A percentile compares a stretch with the other conserved stretches of the same genome.
These are phyloP conservation scores for Phytophthora europaea DNA, from an alignment of 352 stramenopile genomes.

Conservation along the genomic window DNA sequence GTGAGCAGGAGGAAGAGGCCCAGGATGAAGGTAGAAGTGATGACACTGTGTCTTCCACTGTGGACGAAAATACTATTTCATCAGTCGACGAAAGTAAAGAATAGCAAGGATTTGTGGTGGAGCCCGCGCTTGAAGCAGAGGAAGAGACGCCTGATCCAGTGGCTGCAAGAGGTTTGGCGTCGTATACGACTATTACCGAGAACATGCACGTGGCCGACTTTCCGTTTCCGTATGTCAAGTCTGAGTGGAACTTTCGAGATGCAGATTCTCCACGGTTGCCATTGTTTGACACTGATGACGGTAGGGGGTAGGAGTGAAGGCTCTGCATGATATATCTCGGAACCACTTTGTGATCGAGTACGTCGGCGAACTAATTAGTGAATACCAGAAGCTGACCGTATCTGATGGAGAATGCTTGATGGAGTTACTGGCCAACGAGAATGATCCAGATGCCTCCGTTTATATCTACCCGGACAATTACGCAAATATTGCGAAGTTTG, in stretches of 20 bases:
- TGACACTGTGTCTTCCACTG: no score
- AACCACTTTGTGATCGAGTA: neutral
- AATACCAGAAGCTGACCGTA: neutral
- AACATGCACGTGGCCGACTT: neutral
- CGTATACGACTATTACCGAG: neutral
- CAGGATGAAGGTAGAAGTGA: neutral
- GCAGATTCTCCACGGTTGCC: neutral
- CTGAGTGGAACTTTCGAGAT: neutral
- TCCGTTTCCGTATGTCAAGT: neutral
- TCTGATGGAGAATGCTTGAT: neutral
- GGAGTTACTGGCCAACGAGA: neutral
- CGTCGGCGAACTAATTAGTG: neutral
- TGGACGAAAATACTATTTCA: neutral
- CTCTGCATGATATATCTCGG: neutral
- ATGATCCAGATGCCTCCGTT: neutral
- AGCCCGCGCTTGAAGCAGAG: neutral
- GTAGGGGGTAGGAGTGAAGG: neutral
- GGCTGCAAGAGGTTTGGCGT: neutral
- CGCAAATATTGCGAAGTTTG: neutral
- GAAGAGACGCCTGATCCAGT: neutral
- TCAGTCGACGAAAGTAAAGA: neutral
- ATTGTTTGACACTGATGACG: neutral
- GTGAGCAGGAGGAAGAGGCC: no score
- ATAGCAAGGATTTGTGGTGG: no score
- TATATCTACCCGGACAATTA: neutral